Evolutionary conservation across 768 basidiomycete genomes (phyloP), one percentile per base, ranked within the genome.

Genomic region (Floccularia luteovirens): DNA sequence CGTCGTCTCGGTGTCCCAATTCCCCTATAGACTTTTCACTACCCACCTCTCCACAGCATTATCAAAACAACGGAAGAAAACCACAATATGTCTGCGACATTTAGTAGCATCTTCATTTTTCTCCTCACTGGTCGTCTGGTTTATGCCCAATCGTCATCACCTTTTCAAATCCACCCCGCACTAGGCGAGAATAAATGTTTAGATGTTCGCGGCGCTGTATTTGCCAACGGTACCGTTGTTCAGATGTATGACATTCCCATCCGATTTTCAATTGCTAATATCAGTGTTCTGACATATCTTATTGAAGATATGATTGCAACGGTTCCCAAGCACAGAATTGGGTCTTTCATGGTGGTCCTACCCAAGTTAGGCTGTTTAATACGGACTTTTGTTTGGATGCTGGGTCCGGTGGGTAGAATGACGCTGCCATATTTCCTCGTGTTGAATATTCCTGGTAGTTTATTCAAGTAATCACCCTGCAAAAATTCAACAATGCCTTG

Each of bases 361-460:
- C 63, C 0, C 51, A 55, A 32, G 47, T 64, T 6, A 49, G 46
- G n/a, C 14, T 57, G 0, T 55, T 50, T 2, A 51, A 48, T 2
- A 54, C 48, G 1, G 48, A 52, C 12, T 65, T 54, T 46, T 64
- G 64, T 36, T 45, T 65, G 10, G 64, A 66, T 28, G 60, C 60
- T 4, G 58, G 63, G 19, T 53, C 56, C 11, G 53, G 59, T 62
- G 35, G 44, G 53, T 48, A 7, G 7, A 35, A 16, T n/a, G 25
- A 3, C 14, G 28, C 36, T 24, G 24, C n/a, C 14, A 22, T 19
- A 17, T 24, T 14, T 20, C 39, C 24, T 17, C 30, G 11, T 34
- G 31, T 10, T 24, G 14, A 20, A 20, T 31, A 32, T 33, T 10
- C 17, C 3, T 1, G 22, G 8, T 35, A 52, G 53, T 28, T 27